phyloP scores from a whole-genome alignment of 2,329 filamentous ascomycete genomes.

The Ciborinia camelliae region DNA sequence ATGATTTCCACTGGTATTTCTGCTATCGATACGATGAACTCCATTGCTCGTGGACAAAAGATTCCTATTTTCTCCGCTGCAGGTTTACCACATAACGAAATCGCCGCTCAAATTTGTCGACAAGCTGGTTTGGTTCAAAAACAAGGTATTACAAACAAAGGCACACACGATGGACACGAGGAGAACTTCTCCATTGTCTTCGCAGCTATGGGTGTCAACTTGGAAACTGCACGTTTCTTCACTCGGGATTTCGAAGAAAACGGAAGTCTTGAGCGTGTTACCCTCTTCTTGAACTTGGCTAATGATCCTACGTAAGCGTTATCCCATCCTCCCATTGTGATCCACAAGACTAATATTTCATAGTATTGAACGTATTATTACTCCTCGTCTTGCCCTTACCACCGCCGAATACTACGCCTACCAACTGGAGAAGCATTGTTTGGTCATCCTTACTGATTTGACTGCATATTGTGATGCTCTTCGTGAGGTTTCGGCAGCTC shows the following conservation, averaged over 20 bases:
- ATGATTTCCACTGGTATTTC: constrained; percentile 99
- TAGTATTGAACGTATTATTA: constrained; percentile 99
- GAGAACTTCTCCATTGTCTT: constrained; percentile 99
- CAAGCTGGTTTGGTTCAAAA: constrained; percentile 86
- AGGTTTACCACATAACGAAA: constrained; percentile 98
- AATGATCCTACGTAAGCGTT: constrained; percentile 89
- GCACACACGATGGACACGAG: constrained; percentile 91
- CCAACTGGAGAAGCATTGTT: constrained; percentile 98
- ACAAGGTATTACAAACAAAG: constrained; percentile 80
- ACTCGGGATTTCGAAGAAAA: constrained; percentile 99
- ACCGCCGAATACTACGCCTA: constrained; percentile 99
- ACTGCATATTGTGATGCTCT: constrained; percentile 98
- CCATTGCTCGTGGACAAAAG: constrained; percentile 97
- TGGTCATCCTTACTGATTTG: constrained; percentile 97
- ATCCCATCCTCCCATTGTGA: not conserved
- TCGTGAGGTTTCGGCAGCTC: constrained; percentile 94
- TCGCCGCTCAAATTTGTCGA: constrained; percentile 96
- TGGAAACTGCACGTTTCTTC: constrained; percentile 98
- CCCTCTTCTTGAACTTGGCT: constrained; percentile 97
- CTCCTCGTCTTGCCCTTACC: constrained; percentile 93
- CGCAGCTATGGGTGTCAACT: constrained; percentile 99
- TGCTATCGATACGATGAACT: constrained; percentile 97
- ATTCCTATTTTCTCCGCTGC: constrained; percentile 99
- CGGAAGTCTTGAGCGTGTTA: constrained; percentile 94
- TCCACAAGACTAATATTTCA: constrained; percentile 22